A percentile compares a stretch with the other conserved stretches of the same genome.
These are phyloP conservation scores for Chloropicon primus DNA, from an alignment of 139 green algal species.

Conservation along the genomic window DNA sequence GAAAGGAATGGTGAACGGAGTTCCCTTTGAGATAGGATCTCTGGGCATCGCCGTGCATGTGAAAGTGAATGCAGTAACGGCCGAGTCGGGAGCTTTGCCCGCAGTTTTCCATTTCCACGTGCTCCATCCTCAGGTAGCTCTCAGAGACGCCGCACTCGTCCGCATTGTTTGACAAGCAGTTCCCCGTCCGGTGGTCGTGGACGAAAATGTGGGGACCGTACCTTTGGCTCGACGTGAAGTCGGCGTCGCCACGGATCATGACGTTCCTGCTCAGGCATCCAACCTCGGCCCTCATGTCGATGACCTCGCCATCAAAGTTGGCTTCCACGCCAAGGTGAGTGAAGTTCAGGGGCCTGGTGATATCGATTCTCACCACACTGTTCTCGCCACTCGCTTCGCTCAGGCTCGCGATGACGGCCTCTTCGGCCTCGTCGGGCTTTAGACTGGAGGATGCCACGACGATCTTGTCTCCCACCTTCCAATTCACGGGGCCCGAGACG, in stretches of 20 bases:
- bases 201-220: neutral
- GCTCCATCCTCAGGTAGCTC: neutral
- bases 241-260: slow-evolving; percentile 26
- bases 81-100: slow-evolving; percentile 10
- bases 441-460: slow-evolving; percentile 36
- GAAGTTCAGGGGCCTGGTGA: slow-evolving; percentile 24
- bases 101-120: slow-evolving; percentile 3
- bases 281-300: slow-evolving; percentile 40
- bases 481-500: slow-evolving; percentile 27
- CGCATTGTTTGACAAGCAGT: neutral
- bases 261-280: slow-evolving; percentile 24
- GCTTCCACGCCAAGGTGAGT: slow-evolving; percentile 31
- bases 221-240: slow-evolving; percentile 8
- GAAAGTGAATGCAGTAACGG: slow-evolving; percentile 21
- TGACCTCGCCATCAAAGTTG: slow-evolving; percentile 4
- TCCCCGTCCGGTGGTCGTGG: neutral
- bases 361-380: neutral
- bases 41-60: slow-evolving; percentile 9
- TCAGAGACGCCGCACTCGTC: neutral
- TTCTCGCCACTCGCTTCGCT: neutral
- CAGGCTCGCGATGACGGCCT: slow-evolving; percentile 10
- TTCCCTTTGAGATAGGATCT: slow-evolving; percentile 6
- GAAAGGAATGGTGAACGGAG: slow-evolving; percentile 14
- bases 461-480: slow-evolving; percentile 29
- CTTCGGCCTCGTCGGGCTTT: slow-evolving; percentile 28